Conservation (phyloP, 129 eudicot genomes). For the Arctium minus region DNA sequence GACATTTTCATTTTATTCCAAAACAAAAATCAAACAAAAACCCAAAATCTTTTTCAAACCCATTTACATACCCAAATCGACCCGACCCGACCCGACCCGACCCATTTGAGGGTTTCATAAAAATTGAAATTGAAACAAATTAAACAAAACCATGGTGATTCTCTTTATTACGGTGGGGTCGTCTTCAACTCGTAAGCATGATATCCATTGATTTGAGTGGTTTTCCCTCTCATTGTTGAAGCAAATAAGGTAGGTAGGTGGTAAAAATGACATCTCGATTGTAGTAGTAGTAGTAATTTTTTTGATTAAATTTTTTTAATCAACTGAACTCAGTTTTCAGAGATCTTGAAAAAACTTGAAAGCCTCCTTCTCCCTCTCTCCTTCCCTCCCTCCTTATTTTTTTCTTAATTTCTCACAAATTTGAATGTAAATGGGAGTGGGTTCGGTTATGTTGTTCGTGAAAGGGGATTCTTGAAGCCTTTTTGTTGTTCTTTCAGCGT, state of each 20-base stretch:
- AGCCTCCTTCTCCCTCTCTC: constrained; percentile 15
- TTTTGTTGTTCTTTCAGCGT: not conserved
- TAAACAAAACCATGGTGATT: not conserved
- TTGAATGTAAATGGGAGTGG: constrained; percentile 9
- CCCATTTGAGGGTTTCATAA: not conserved
- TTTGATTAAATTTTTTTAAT: not conserved
- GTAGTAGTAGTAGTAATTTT: not conserved
- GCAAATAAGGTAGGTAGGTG: constrained; percentile 23
- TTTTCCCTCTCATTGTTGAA: constrained; percentile 34
- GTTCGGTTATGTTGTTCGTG: not conserved
- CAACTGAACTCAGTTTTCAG: not conserved
- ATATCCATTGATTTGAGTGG: constrained; percentile 26
- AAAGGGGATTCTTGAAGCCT: not conserved
- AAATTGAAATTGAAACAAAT: not conserved
- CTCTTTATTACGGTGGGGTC: constrained; percentile 27
- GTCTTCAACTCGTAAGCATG: constrained; percentile 10
- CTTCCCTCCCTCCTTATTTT: constrained; percentile 18
- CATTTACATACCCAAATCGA: no score
- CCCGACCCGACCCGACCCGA: no score
- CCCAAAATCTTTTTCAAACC: not conserved
- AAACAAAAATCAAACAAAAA: not conserved
- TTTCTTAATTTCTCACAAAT: not conserved
- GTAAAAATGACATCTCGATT: constrained; percentile 28
- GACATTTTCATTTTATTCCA: not conserved
- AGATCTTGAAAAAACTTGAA: constrained; percentile 34